Evolutionary conservation across 2,329 filamentous ascomycete species (phyloP).

Genomic region (Xylariaceae sp.): DNA sequence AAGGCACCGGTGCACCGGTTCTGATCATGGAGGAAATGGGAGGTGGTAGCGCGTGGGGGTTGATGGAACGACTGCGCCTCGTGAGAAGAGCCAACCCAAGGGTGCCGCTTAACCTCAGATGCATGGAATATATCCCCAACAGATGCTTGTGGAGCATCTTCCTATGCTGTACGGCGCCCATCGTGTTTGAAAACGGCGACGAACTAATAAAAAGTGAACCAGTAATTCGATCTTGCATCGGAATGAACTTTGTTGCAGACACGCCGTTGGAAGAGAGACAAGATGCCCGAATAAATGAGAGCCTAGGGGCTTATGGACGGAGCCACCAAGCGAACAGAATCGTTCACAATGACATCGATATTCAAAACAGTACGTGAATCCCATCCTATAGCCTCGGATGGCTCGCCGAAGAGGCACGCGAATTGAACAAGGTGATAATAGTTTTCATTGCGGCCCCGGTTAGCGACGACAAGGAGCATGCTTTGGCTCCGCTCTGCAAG

Average conservation of each 20-base stretch:
- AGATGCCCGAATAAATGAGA: background rate
- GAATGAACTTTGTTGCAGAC: conserved; percentile 3
- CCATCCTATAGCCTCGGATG: background rate
- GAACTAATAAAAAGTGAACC: background rate
- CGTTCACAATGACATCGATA: conserved; percentile 16
- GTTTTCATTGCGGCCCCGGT: conserved; percentile 5
- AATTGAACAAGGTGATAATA: background rate
- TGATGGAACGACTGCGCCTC: background rate
- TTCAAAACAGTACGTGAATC: conserved; percentile 5
- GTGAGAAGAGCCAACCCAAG: accelerated
- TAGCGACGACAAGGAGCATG: background rate
- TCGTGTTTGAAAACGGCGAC: background rate
- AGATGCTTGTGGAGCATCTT: conserved; percentile 14
- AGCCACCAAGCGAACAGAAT: accelerated
- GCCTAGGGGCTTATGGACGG: background rate
- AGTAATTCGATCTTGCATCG: conserved; percentile 11
- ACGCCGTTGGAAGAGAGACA: background rate
- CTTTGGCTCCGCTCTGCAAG: background rate
- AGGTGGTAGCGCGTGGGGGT: background rate
- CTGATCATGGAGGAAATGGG: conserved; percentile 13
- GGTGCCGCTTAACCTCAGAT: background rate
- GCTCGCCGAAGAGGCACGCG: background rate
- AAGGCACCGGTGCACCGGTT: background rate
- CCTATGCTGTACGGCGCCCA: conserved; percentile 8
- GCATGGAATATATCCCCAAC: conserved; percentile 12